Base-by-base conservation (phyloP, 352 stramenopile genomes). In the Phytophthora capsici region DNA sequence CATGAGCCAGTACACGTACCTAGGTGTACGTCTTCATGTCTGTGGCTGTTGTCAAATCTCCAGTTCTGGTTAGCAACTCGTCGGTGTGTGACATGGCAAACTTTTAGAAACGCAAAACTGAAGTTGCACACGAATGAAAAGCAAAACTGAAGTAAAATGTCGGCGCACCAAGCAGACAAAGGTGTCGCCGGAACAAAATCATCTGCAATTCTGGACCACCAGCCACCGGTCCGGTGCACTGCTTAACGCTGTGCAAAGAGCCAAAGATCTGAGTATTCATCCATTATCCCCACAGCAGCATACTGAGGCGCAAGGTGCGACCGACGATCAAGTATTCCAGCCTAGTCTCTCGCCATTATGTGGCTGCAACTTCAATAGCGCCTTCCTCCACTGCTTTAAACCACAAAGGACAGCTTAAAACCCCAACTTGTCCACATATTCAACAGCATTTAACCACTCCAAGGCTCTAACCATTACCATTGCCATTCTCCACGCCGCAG, bases 101-200 rank as follows among this genome's bases (percentile, higher is more conserved):
- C n/a, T n/a, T n/a, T n/a, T n/a, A n/a, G n/a, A n/a, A n/a, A n/a
- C n/a, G 23, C 45, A 20, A 41, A 50, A 63, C 55, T 65, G 57
- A 50, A 65, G 57, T 52, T 65, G 46, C 36, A 57, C 25, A 43
- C 28, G 41, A 53, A 53, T 34, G 20, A 17, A 20, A 7, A 26
- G 47, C 19, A 58, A 58, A 58, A 26, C 46, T 51, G 46, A 65
- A 52, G n/a, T 58, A n/a, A n/a, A n/a, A n/a, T n/a, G n/a, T 65
- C n/a, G 46, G 41, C 20, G 58, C 37, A 25, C 46, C 26, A 53
- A 36, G 46, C n/a, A 47, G 54, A 44, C 13, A 12, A 32, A 32
- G 28, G 28, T n/a, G 9, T 32, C 57, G 57, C 46, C 57, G 57
- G 57, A 66, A 66, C 38, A 30, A 6, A 32, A 32, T 13, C 5